Evolutionary conservation across 2,329 filamentous ascomycete species (phyloP), one percentile per base, ranked within the genome.

Genomic region (Fusarium verticillioides): DNA sequence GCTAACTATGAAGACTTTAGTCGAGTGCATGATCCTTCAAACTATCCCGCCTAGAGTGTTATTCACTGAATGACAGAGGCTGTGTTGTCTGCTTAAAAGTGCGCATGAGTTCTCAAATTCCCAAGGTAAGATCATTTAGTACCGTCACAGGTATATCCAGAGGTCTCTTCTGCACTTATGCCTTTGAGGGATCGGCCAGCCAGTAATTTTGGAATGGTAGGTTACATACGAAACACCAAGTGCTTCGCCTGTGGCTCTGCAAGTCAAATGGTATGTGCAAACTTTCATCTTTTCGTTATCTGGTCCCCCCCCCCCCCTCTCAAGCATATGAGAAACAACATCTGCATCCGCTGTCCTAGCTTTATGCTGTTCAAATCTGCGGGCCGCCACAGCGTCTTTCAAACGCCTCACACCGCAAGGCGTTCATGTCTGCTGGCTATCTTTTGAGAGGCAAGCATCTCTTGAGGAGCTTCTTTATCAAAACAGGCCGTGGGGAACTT

Each of bases 41-140:
- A 53, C 47, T 65, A 50, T 37, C 37, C 39, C n/a, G n/a, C 39
- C 28, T 46, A 36, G 30, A 50, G 63, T 71, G 43, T 49, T 53
- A 43, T 63, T 58, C 36, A 49, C 62, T 66, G 60, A 60, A 63
- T 66, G 69, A 66, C 75, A 57, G 19, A 50, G 21, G 50, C n/a
- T 50, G 66, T 39, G 34, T 36, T 56, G 63, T 72, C 70, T 62
- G 66, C 56, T 61, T 61, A 63, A 46, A 74, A 70, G 57, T 63
- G 74, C 79, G 74, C 65, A 80, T 80, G 78, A 80, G 77, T 80
- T 73, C 78, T 61, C 78, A 80, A 79, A 75, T 79, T 57, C 74
- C 77, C 53, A 80, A 79, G 78, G 78, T 80, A 70, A 65, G 70
- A 62, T 67, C 19, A 30, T 30, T n/a, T 57, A 32, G 57, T 69